A percentile compares a stretch with the other conserved stretches of the same genome.
Evolutionary conservation across 1,139 yeast genomes (phyloP).

Genomic region (Arxiozyma slooffiae): DNA sequence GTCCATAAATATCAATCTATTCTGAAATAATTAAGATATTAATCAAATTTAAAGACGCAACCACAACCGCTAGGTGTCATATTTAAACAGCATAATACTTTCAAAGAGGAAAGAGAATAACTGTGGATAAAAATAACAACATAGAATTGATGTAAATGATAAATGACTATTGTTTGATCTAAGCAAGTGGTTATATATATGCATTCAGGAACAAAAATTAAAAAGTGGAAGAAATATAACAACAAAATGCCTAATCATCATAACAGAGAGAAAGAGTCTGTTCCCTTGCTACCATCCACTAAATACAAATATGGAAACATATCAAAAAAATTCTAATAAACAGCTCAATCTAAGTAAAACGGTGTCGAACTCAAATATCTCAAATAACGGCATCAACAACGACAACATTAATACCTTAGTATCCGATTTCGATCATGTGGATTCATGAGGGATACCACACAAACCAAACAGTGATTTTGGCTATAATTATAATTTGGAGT

Average conservation of each 20-base stretch:
- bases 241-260: neutral
- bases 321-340: neutral
- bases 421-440: conserved; percentile 25
- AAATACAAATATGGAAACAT: conserved; percentile 1
- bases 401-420: neutral
- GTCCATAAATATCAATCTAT: too few species aligned
- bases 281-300: conserved; percentile 1
- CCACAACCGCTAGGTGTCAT: too few species aligned
- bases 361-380: conserved; percentile 2
- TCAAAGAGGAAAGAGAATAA: too few species aligned
- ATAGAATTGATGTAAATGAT: too few species aligned
- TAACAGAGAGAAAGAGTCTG: neutral
- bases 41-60: too few species aligned
- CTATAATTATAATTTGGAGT: conserved; percentile 12
- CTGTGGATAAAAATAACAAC: too few species aligned
- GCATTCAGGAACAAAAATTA: neutral
- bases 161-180: too few species aligned
- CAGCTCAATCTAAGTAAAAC: neutral
- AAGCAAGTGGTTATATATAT: neutral
- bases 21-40: too few species aligned
- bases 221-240: too few species aligned
- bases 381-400: neutral
- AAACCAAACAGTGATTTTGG: conserved; percentile 22
- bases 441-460: conserved; percentile 29
- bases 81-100: too few species aligned